Percentiles rank a stretch among this genome's conserved stretches.
These are phyloP conservation scores for Exophiala dermatitidis DNA, from an alignment of 2,329 filamentous ascomycete genomes.

Conservation along the genomic window DNA sequence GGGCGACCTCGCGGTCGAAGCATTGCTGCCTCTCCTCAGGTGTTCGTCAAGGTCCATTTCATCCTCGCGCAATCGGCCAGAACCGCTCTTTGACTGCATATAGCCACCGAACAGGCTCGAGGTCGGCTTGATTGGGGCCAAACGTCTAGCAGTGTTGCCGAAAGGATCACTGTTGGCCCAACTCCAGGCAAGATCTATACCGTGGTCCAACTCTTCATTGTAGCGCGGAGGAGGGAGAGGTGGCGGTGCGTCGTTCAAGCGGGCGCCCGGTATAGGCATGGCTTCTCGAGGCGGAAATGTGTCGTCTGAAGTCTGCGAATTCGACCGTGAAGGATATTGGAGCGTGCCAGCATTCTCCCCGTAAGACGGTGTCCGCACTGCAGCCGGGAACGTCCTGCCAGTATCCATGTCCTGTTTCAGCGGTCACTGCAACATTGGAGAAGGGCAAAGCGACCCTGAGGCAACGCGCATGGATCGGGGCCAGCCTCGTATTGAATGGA, in stretches of 20 bases:
- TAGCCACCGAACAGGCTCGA: conserved; percentile 46
- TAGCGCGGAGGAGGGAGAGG: conserved; percentile 57
- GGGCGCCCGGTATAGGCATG: conserved; percentile 57
- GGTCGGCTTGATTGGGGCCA: conserved; percentile 43
- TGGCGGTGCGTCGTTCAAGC: conserved; percentile 47
- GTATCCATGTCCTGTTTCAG: conserved; percentile 20
- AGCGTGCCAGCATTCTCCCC: conserved; percentile 10
- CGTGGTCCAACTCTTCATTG: conserved; percentile 50
- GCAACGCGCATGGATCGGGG: conserved; percentile 1
- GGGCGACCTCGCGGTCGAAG: conserved; percentile 27
- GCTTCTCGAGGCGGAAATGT: conserved; percentile 42
- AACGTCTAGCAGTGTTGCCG: conserved; percentile 25
- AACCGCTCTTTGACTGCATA: conserved; percentile 28
- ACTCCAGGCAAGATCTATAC: conserved; percentile 56
- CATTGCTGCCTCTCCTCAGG: conserved; percentile 30
- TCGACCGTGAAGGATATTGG: conserved; percentile 32
- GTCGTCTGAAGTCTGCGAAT: conserved; percentile 37
- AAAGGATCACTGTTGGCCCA: conserved; percentile 53
- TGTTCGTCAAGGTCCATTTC: conserved; percentile 36
- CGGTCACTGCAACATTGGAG: conserved; percentile 21
- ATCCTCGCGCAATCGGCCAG: conserved; percentile 28
- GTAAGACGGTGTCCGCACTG: conserved; percentile 14
- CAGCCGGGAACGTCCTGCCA: conserved; percentile 14
- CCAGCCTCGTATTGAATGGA: not conserved
- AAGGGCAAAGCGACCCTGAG: conserved; percentile 4